Evolutionary conservation across 2,329 filamentous ascomycete species (phyloP).

Genomic region (Sphaerulina populicola): DNA sequence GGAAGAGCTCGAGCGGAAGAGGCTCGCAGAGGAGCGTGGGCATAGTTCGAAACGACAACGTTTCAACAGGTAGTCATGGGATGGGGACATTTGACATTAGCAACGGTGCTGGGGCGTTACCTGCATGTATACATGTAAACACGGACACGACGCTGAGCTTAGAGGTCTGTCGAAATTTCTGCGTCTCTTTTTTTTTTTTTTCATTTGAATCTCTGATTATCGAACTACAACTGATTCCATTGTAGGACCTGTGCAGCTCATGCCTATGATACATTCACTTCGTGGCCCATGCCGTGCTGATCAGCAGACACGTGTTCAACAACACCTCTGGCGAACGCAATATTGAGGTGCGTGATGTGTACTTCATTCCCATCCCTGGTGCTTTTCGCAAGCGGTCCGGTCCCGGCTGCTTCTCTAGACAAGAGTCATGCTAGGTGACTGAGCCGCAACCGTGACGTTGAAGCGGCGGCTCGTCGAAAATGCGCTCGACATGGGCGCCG

Average conservation of each 20-base stretch:
- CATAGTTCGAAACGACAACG: slow-evolving; percentile 17
- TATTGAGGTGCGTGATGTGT: not conserved
- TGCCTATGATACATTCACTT: not conserved
- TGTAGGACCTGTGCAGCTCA: slow-evolving; percentile 6
- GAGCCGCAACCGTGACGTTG: not conserved
- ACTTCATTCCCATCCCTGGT: not conserved
- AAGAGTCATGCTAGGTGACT: slow-evolving; percentile 2
- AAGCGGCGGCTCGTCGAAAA: slow-evolving; percentile 1
- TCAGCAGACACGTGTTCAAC: slow-evolving; percentile 7
- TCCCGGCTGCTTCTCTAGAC: not conserved
- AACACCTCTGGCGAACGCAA: not conserved
- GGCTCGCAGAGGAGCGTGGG: slow-evolving; percentile 29
- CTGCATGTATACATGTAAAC: not conserved
- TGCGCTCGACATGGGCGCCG: not conserved
- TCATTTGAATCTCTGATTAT: not conserved
- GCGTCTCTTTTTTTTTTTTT: no score
- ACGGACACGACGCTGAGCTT: not conserved
- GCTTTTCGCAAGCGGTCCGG: not conserved
- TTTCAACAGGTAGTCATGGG: slow-evolving; percentile 3
- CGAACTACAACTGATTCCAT: slow-evolving; percentile 8
- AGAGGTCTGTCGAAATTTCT: not conserved
- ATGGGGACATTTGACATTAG: slow-evolving; percentile 6
- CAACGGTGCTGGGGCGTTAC: slow-evolving; percentile 7
- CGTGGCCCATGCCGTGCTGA: slow-evolving; percentile 1
- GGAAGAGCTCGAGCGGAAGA: slow-evolving; percentile 41